These are phyloP conservation scores for Botrytis paeoniae DNA, from an alignment of 2,329 filamentous ascomycete genomes.

Conservation along the genomic window DNA sequence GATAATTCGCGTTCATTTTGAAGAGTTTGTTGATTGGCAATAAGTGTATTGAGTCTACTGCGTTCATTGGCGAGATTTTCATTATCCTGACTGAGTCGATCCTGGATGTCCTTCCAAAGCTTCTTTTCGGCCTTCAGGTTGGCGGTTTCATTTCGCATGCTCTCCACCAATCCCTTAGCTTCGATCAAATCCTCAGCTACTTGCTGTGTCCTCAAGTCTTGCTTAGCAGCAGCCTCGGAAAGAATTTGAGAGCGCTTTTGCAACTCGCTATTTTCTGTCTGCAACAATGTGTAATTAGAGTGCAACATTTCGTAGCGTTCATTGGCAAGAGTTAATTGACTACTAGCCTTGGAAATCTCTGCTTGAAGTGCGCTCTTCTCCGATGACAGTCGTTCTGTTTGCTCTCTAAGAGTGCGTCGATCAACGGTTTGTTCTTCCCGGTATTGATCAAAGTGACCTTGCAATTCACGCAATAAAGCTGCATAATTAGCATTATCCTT, in stretches of 20 bases:
- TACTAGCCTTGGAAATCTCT: constrained; percentile 75
- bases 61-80: constrained; percentile 82
- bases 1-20: constrained; percentile 87
- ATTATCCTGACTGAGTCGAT: constrained; percentile 83
- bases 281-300: constrained; percentile 78
- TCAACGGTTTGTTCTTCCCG: constrained; percentile 81
- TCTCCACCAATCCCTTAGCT: constrained; percentile 75
- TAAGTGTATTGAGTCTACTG: constrained; percentile 74
- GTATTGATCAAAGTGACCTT: constrained; percentile 85
- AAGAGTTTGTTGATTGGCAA: constrained; percentile 81
- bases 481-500: constrained; percentile 67
- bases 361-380: constrained; percentile 82
- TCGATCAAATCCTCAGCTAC: constrained; percentile 92
- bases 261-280: constrained; percentile 80
- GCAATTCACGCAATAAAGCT: constrained; percentile 79
- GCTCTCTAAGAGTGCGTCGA: constrained; percentile 76
- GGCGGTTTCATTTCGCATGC: constrained; percentile 82
- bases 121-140: constrained; percentile 95
- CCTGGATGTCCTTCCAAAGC: constrained; percentile 90
- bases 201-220: constrained; percentile 87
- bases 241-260: constrained; percentile 76
- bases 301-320: constrained; percentile 89
- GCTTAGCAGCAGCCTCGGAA: constrained; percentile 80
- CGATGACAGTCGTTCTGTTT: constrained; percentile 74
- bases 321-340: constrained; percentile 75